A percentile compares a stretch with the other conserved stretches of the same genome.
Conservation (phyloP, 2,329 filamentous ascomycete genomes). For the Mycosphaerella sp. region DNA sequence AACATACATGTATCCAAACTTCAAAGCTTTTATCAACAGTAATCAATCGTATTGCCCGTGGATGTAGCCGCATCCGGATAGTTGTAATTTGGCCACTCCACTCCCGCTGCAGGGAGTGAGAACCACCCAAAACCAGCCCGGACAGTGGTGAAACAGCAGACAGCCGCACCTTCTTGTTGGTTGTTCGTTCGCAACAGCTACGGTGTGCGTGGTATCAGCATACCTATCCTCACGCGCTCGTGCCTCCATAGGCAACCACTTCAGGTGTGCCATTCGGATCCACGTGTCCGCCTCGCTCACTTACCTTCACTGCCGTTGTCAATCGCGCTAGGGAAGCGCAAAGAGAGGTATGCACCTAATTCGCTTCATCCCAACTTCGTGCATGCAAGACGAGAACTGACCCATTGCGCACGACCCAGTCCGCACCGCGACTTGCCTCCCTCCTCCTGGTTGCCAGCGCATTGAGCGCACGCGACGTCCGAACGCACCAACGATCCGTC, state of each 20-base stretch:
- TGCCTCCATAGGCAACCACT: conserved; percentile 3
- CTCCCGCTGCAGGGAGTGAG: conserved; percentile 1
- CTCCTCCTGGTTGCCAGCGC: conserved; percentile 7
- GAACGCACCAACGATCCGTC: background rate
- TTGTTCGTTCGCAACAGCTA: background rate
- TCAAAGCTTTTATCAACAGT: no score
- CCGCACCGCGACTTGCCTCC: conserved; percentile 1
- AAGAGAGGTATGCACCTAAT: conserved; percentile 11
- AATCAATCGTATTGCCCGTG: no score
- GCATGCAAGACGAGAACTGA: background rate
- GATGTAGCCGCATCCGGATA: no score
- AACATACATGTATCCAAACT: no score
- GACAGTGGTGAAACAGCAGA: conserved; percentile 1
- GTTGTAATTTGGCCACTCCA: background rate
- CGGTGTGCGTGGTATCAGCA: background rate
- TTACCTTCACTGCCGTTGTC: background rate
- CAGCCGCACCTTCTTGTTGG: background rate
- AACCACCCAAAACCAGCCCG: background rate
- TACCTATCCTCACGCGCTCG: background rate
- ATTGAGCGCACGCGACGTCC: conserved; percentile 9
- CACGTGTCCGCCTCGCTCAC: background rate
- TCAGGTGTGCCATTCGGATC: conserved; percentile 1
- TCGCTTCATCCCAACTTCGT: background rate
- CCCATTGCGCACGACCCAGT: background rate
- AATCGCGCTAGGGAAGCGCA: conserved; percentile 11